Conservation (phyloP, 2,329 filamentous ascomycete genomes). For the Bretziella fagacearum region DNA sequence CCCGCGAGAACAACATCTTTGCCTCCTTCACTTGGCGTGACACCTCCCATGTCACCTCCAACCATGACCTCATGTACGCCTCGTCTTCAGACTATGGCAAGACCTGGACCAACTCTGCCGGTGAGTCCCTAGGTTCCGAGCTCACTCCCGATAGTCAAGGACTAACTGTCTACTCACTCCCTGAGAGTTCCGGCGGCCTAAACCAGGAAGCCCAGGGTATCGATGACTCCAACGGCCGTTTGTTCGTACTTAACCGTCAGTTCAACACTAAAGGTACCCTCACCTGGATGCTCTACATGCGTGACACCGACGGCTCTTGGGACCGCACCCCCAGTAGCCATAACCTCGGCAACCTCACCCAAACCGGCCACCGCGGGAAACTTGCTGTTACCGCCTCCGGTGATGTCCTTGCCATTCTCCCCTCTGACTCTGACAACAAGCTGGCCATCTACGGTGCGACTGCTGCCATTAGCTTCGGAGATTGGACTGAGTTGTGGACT, state of each 20-base stretch:
- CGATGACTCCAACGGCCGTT: slow-evolving; percentile 11
- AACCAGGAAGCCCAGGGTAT: slow-evolving; percentile 17
- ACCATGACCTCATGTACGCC: slow-evolving; percentile 17
- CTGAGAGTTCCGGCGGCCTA: slow-evolving; percentile 16
- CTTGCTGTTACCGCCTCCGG: slow-evolving; percentile 14
- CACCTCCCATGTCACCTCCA: slow-evolving; percentile 16
- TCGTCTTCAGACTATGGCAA: slow-evolving; percentile 14
- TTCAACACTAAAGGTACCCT: slow-evolving; percentile 10
- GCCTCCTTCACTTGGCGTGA: slow-evolving; percentile 17
- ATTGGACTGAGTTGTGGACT: slow-evolving; percentile 14
- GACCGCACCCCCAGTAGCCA: slow-evolving; percentile 14
- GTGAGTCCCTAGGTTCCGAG: slow-evolving; percentile 3
- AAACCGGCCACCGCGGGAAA: slow-evolving; percentile 16
- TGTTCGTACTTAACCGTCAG: slow-evolving; percentile 16
- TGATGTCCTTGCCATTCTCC: slow-evolving; percentile 16
- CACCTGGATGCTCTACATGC: slow-evolving; percentile 12
- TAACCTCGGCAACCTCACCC: slow-evolving; percentile 10
- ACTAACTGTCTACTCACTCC: slow-evolving; percentile 13
- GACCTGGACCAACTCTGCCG: slow-evolving; percentile 16
- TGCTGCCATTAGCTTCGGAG: slow-evolving; percentile 1
- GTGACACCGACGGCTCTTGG: slow-evolving; percentile 12
- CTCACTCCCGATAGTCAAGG: background rate
- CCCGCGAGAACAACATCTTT: slow-evolving; percentile 13
- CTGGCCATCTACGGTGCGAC: slow-evolving; percentile 15
- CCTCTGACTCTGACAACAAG: slow-evolving; percentile 12